These are phyloP conservation scores for Pezicula carpinea DNA, from an alignment of 2,329 filamentous ascomycete species.

Conservation along the genomic window DNA sequence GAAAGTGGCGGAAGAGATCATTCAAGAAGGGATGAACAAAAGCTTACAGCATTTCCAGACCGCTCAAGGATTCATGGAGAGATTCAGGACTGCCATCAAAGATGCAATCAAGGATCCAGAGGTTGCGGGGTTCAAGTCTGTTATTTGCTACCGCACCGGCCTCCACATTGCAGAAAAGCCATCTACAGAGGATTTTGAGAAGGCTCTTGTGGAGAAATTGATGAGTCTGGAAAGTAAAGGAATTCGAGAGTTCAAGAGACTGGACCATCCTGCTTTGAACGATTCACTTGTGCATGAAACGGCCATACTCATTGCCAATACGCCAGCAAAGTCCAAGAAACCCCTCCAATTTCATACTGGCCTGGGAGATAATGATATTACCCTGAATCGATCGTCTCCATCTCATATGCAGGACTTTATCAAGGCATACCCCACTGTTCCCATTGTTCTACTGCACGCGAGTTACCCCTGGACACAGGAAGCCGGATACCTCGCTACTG, in stretches of 20 bases:
- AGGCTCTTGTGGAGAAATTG: slow-evolving; percentile 22
- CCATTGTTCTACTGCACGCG: slow-evolving; percentile 74
- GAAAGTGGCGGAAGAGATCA: slow-evolving; percentile 59
- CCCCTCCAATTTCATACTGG: slow-evolving; percentile 83
- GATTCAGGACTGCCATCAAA: slow-evolving; percentile 44
- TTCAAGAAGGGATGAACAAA: slow-evolving; percentile 39
- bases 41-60: slow-evolving; percentile 30
- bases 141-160: slow-evolving; percentile 77
- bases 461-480: slow-evolving; percentile 79
- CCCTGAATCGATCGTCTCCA: slow-evolving; percentile 65
- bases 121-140: slow-evolving; percentile 77
- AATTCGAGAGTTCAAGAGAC: slow-evolving; percentile 39
- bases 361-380: slow-evolving; percentile 75
- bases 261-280: slow-evolving; percentile 63
- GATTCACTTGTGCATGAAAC: slow-evolving; percentile 63
- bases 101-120: slow-evolving; percentile 57
- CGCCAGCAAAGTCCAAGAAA: slow-evolving; percentile 47
- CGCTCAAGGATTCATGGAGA: slow-evolving; percentile 33
- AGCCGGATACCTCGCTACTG: slow-evolving; percentile 70
- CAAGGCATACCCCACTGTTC: slow-evolving; percentile 60
- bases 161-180: slow-evolving; percentile 50
- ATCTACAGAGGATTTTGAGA: slow-evolving; percentile 28
- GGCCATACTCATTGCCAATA: slow-evolving; percentile 51
- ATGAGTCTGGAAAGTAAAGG: slow-evolving; percentile 15
- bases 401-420: slow-evolving; percentile 72